Base-by-base conservation (phyloP, 768 basidiomycete genomes). In the Suillus hirtellus region DNA sequence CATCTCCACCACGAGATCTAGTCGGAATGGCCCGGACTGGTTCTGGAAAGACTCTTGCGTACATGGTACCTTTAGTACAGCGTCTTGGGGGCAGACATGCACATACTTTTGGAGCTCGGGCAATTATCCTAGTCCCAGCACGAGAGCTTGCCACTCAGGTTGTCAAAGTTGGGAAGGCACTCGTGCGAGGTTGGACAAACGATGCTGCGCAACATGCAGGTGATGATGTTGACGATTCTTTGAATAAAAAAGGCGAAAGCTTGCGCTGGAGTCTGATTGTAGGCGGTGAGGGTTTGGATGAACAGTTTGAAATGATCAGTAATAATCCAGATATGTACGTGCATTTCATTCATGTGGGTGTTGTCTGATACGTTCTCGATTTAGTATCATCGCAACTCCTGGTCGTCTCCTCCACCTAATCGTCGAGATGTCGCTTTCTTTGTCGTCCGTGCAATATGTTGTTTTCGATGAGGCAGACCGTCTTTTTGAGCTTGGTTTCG, bases 11-110 rank as follows among this genome's bases (percentile, higher is more conserved):
- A 10, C 82, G 92, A 60, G 96, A 97, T 77, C 86, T 99, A 15
- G 94, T 99, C 15, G 96, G 94, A 47, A 99, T 99, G 97, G 96
- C 97, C 43, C 86, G 97, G 43, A 99, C 97, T 4, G 97, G 97
- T 47, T 97, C 95, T 2, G 97, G 97, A 64, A 99, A 99, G 79
- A 96, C 96, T 11, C 85, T 99, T 42, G 96, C 96, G 21, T 99
- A 96, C 73, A 86, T 99, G 83, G 80, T 99, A 31, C 97, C 97
- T 58, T 83, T 99, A 17, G 81, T 97, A 0, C 92, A 96, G 63
- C 84, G 93, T 53, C 84, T 99, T 9, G 87, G 90, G 7, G 92
- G 93, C 10, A 80, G 87, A 42, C 95, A 97, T 72, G 82, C 87
- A 1, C 84, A 87, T 12, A 78, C 86, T 0, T 95, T 95, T 67